phyloP scores from a whole-genome alignment of 768 basidiomycete species.

The Mycena haematopus region DNA sequence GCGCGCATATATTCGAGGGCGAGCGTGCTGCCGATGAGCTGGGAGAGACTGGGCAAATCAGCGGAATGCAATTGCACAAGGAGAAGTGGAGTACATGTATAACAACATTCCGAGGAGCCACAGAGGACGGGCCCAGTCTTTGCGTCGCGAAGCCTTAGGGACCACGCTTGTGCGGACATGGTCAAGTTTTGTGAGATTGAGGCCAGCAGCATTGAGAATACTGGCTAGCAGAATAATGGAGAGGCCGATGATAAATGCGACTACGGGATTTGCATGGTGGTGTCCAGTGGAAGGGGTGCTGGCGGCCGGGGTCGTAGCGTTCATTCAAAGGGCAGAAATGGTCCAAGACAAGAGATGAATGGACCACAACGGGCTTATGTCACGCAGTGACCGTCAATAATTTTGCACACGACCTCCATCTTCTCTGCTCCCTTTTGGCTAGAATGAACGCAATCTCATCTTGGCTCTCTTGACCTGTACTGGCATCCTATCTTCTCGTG shows the following conservation, averaged over 20 bases:
- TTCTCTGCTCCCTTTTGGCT: neutral
- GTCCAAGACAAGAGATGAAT: neutral
- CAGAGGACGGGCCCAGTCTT: constrained; percentile 83
- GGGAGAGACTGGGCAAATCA: constrained; percentile 64
- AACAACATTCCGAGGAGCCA: constrained; percentile 93
- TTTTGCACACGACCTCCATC: too few species aligned
- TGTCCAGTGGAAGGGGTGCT: neutral
- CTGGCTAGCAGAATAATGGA: constrained; percentile 84
- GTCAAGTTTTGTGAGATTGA: constrained; percentile 94
- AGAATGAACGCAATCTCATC: neutral
- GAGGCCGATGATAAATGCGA: constrained; percentile 85
- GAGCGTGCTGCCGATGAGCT: constrained; percentile 86
- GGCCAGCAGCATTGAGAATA: constrained; percentile 89
- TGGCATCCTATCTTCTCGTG: too few species aligned
- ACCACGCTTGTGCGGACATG: constrained; percentile 80
- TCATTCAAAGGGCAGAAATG: constrained; percentile 1
- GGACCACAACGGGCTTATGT: too few species aligned
- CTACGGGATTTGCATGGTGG: constrained; percentile 47
- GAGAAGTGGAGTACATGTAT: constrained; percentile 71
- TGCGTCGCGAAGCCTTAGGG: constrained; percentile 75
- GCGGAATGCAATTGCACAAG: neutral
- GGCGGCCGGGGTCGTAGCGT: constrained; percentile 10
- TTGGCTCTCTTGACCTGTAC: neutral
- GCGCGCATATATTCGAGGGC: constrained; percentile 90
- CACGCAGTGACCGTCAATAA: too few species aligned